Conservation (phyloP, 2,329 filamentous ascomycete species). For the Myriangium duriaei region DNA sequence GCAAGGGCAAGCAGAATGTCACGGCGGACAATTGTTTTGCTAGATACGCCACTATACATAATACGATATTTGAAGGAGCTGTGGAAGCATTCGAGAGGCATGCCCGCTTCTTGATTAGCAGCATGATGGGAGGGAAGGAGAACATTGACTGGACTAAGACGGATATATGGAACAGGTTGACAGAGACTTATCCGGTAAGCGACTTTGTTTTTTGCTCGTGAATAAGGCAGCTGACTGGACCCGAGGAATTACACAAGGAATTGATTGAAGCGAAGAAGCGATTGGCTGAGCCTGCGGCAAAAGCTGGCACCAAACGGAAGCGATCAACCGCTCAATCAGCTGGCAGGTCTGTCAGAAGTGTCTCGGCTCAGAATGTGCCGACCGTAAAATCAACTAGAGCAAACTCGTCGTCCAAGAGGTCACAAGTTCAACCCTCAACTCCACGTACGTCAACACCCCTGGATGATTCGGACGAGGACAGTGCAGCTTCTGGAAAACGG, state of each 20-base stretch:
- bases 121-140: conserved; percentile 33
- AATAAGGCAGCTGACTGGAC: too few species aligned
- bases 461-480: neutral
- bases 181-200: conserved; percentile 22
- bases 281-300: neutral
- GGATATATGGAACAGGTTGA: conserved; percentile 30
- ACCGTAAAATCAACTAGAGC: neutral
- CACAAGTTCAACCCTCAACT: neutral
- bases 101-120: conserved; percentile 32
- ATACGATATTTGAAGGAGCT: conserved; percentile 13
- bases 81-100: conserved; percentile 28
- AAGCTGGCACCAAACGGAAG: conserved; percentile 6
- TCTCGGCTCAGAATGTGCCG: neutral
- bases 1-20: conserved; percentile 4
- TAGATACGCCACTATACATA: conserved; percentile 2
- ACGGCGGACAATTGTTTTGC: conserved; percentile 7
- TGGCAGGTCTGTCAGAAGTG: neutral
- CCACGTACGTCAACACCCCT: neutral
- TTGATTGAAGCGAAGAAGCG: conserved; percentile 3
- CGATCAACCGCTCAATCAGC: neutral
- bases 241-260: conserved; percentile 1
- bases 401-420: neutral
- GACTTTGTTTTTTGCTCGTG: too few species aligned
- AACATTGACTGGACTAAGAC: conserved; percentile 32
- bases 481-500: conserved; percentile 1